Evolutionary conservation across 1,139 yeast species (phyloP).

Genomic region (Candida sanyaensis): DNA sequence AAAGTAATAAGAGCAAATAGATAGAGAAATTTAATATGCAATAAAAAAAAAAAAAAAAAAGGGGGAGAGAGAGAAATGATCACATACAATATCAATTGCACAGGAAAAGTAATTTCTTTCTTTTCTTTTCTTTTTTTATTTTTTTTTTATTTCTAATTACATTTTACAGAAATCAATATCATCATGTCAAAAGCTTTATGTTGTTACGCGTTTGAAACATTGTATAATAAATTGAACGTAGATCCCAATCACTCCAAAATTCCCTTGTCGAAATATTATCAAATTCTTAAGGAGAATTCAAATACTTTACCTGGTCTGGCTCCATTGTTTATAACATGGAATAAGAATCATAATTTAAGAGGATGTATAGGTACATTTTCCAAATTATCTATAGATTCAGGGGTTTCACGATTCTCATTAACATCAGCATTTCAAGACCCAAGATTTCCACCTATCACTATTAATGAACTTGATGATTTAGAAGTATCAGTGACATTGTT

Average conservation of each 20-base stretch:
- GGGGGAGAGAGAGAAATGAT: too few species aligned
- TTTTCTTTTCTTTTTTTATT: too few species aligned
- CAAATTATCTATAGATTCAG: constrained; percentile 46
- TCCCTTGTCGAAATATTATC: constrained; percentile 19
- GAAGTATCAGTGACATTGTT: constrained; percentile 63
- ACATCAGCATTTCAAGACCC: constrained; percentile 74
- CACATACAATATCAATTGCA: too few species aligned
- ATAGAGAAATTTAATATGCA: too few species aligned
- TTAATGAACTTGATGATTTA: constrained; percentile 49
- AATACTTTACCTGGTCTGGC: constrained; percentile 48
- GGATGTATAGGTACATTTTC: constrained; percentile 95
- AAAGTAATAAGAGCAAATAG: too few species aligned
- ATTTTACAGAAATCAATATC: not conserved
- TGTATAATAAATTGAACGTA: constrained; percentile 23
- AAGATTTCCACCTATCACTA: constrained; percentile 68
- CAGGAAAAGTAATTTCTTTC: too few species aligned
- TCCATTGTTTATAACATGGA: constrained; percentile 86
- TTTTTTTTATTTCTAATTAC: not conserved
- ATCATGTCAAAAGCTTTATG: constrained; percentile 39
- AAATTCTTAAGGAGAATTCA: constrained; percentile 18
- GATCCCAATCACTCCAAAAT: constrained; percentile 14
- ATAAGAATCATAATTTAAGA: constrained; percentile 56
- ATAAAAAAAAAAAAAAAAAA: too few species aligned
- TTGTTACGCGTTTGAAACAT: constrained; percentile 40
- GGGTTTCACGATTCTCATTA: constrained; percentile 63